Base-by-base conservation (phyloP, 2,329 filamentous ascomycete species). In the Fonsecaea pugnacius region DNA sequence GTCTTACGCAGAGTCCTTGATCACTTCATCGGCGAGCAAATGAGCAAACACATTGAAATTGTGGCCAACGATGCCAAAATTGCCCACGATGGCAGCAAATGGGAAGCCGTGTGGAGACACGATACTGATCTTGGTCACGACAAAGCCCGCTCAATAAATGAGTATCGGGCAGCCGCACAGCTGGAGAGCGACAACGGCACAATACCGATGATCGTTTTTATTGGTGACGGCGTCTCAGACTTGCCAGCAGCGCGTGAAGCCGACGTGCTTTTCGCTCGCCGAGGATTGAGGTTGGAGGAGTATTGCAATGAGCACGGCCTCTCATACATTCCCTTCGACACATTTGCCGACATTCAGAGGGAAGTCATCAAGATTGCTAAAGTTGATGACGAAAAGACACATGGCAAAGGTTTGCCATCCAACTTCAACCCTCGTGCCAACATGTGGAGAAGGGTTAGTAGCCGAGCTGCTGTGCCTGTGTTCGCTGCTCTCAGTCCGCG, bases 161-260 rank as follows among this genome's bases (percentile, higher is more conserved):
- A 89, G 72, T 87, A 84, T 51, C 82, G 86, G n/a, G 76, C 75
- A 7, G 74, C 79, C 21, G 86, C 85, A 1, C 78, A 83, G 66
- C 74, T 85, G 4, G 77, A 82, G 54, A 83, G 82, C 64, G 83
- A 85, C 16, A 84, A 89, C 64, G 86, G 84, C 61, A 85, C 85
- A 2, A 82, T 89, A 53, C 87, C 87, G 0, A 78, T 89, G 58
- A 88, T 90, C 69, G 79, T 90, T 58, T 90, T 90, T 76, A 89
- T 90, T 69, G 87, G 88, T 55, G 88, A 90, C 71, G 88, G 87
- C 24, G 86, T 90, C 5, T 88, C 85, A 0, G 88, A 90, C 71
- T 80, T 90, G 1, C 83, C 88, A 0, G 87, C 87, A 2, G 87
- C 88, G 0, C 80, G 86, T 33, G 82, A 90, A 72, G 86, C 87